phyloP scores from a whole-genome alignment of 805 yeast genomes.

The Candida ortonii region DNA sequence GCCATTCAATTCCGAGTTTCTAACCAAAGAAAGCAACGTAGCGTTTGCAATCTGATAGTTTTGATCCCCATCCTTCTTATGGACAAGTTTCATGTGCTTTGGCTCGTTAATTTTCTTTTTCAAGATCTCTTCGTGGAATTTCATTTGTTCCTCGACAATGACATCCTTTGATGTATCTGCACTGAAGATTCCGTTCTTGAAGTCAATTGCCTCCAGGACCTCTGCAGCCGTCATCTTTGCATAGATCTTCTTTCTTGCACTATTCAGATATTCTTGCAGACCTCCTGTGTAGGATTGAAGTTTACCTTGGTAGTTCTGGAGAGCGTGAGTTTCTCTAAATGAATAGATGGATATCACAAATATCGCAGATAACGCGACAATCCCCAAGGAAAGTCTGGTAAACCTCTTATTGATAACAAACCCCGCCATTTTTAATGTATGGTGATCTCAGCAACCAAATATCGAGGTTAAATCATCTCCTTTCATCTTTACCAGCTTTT shows the following conservation, averaged over 20 bases:
- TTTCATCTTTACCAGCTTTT: too few relatives aligned
- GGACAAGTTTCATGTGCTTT: constrained; percentile 32
- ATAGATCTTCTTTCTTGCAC: constrained; percentile 4
- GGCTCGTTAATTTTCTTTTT: constrained; percentile 45
- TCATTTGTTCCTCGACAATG: constrained; percentile 36
- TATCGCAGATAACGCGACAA: constrained; percentile 10
- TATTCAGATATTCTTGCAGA: constrained; percentile 11
- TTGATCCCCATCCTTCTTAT: constrained; percentile 16
- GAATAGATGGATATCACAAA: constrained; percentile 11
- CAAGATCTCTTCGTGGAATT: constrained; percentile 37
- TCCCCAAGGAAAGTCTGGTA: constrained; percentile 16
- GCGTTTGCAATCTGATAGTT: constrained; percentile 51
- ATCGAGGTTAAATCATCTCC: constrained; percentile 1
- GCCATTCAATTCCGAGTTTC: constrained; percentile 55
- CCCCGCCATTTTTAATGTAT: constrained; percentile 2
- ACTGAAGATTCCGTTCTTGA: constrained; percentile 13
- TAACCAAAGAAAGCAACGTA: constrained; percentile 65
- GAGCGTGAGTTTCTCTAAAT: constrained; percentile 12
- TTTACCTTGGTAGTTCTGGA: constrained; percentile 11
- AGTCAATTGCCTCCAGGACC: constrained; percentile 16
- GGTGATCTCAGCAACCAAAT: background rate
- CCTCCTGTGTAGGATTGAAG: constrained; percentile 12
- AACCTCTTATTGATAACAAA: constrained; percentile 19
- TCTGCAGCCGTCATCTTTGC: constrained; percentile 11
- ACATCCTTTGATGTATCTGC: constrained; percentile 22